These are phyloP conservation scores for Cercospora canescens DNA, from an alignment of 2,329 filamentous ascomycete genomes.

Conservation along the genomic window DNA sequence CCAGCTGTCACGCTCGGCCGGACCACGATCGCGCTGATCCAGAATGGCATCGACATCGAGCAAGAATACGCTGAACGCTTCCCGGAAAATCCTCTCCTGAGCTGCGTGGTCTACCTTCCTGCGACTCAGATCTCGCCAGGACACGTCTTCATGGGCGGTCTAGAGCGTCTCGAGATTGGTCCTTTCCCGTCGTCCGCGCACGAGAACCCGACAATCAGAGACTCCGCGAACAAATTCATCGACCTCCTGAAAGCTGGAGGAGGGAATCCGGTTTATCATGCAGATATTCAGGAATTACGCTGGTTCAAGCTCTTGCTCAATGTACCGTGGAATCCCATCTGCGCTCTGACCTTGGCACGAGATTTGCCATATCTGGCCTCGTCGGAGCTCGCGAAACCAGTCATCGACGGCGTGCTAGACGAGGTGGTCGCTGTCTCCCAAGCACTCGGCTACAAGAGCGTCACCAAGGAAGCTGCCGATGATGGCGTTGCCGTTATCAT, in stretches of 20 bases:
- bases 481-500: constrained; percentile 41
- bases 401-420: constrained; percentile 46
- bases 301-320: constrained; percentile 65
- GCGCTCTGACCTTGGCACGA: constrained; percentile 55
- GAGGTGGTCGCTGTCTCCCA: constrained; percentile 47
- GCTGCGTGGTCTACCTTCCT: constrained; percentile 57
- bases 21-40: constrained; percentile 60
- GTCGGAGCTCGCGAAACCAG: constrained; percentile 39
- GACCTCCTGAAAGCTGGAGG: constrained; percentile 41
- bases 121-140: constrained; percentile 52
- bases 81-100: constrained; percentile 55
- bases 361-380: constrained; percentile 53
- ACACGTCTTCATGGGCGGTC: constrained; percentile 47
- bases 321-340: constrained; percentile 62
- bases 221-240: constrained; percentile 29
- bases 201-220: constrained; percentile 16
- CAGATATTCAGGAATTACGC: constrained; percentile 57
- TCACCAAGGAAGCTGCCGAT: constrained; percentile 41
- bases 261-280: constrained; percentile 50
- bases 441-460: constrained; percentile 40
- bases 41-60: constrained; percentile 64
- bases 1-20: constrained; percentile 41
- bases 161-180: constrained; percentile 53
- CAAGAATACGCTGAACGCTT: constrained; percentile 54
- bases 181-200: constrained; percentile 43